These are phyloP conservation scores for Conticribra guillardii DNA, from an alignment of 108 stramenopile species.

Conservation along the genomic window DNA sequence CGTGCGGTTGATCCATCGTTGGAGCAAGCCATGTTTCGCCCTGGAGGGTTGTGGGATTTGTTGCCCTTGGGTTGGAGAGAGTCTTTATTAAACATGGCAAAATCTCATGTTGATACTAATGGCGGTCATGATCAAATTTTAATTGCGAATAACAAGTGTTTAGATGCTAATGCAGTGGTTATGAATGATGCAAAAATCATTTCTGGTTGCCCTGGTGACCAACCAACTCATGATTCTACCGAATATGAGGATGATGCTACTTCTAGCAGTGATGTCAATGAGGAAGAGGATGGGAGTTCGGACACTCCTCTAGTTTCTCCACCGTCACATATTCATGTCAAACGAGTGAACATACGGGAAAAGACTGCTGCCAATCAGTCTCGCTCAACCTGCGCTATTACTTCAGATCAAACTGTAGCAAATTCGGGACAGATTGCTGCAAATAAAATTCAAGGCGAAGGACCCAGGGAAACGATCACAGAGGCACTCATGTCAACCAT, in stretches of 20 bases:
- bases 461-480: background rate
- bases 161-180: no score
- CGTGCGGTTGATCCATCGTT: conserved; percentile 34
- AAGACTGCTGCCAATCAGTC: no score
- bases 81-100: background rate
- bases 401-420: no score
- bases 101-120: no score
- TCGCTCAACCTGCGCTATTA: no score
- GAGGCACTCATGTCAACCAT: conserved; percentile 14
- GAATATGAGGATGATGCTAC: conserved; percentile 1
- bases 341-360: no score
- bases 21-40: conserved; percentile 30
- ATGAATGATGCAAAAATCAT: no score
- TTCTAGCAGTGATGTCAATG: background rate
- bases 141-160: no score
- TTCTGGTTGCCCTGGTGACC: background rate
- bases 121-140: background rate
- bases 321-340: no score
- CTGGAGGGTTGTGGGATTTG: conserved; percentile 38
- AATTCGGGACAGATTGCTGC: background rate
- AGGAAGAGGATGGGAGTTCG: conserved; percentile 20
- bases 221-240: background rate
- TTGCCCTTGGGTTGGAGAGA: conserved; percentile 26
- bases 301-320: conserved; percentile 13
- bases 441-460: background rate